Evolutionary conservation across 306 rosid genomes (phyloP).

Genomic region (Spatholobus suberectus): DNA sequence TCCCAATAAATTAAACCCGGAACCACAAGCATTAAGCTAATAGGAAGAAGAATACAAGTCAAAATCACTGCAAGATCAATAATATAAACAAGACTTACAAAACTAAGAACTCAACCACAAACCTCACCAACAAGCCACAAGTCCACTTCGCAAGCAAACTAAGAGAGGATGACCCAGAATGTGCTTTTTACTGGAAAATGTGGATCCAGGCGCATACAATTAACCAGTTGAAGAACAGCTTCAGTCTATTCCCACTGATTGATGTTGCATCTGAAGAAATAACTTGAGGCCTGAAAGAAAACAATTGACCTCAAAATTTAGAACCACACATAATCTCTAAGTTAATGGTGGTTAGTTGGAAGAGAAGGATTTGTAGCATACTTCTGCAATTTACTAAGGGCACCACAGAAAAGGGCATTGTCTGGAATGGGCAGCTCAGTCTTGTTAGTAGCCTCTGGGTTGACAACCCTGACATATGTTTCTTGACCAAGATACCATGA

Average conservation of each 20-base stretch:
- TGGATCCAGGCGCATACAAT: conserved; percentile 43
- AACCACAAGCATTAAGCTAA: conserved; percentile 44
- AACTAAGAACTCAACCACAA: conserved; percentile 59
- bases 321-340: not conserved
- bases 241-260: conserved; percentile 43
- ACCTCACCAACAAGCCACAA: conserved; percentile 50
- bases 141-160: conserved; percentile 37
- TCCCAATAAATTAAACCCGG: conserved; percentile 55
- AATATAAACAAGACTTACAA: conserved; percentile 70
- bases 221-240: conserved; percentile 55
- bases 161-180: not conserved
- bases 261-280: conserved; percentile 48
- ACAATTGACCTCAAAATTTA: conserved; percentile 18
- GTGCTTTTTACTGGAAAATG: conserved; percentile 49
- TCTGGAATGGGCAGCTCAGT: conserved; percentile 90
- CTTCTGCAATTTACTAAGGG: conserved; percentile 75
- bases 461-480: conserved; percentile 83
- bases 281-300: conserved; percentile 72
- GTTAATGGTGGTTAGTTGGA: not conserved
- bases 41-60: conserved; percentile 51
- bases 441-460: conserved; percentile 88
- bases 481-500: conserved; percentile 99
- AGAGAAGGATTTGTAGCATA: conserved; percentile 44
- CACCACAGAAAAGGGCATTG: conserved; percentile 85
- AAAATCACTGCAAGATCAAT: conserved; percentile 56